Evolutionary conservation across 768 basidiomycete genomes (phyloP), one percentile per base, ranked within the genome.

Genomic region (Coprinellus aureogranulatus): DNA sequence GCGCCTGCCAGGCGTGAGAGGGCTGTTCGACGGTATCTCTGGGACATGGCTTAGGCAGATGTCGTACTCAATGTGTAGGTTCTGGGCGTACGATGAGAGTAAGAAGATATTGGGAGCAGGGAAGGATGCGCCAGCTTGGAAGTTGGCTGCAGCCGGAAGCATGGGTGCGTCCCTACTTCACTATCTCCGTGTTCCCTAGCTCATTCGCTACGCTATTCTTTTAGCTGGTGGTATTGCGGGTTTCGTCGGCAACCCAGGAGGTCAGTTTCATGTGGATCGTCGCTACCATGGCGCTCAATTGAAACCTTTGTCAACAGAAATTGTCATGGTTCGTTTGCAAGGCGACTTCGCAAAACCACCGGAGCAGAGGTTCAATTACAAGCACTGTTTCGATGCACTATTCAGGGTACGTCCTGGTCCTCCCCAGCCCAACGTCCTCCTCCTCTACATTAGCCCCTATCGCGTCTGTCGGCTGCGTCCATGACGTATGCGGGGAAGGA

Each of bases 11-110:
- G 85, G 85, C 58, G 73, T 76, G 49, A 79, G 84, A 39, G 93
- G 93, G 2, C 77, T 94, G 48, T 92, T 84, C 65, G 93, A 94
- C 67, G 93, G 93, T 18, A 91, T 94, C 58, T 77, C 87, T 2
- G 93, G 92, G 28, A 96, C 93, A 26, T 88, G 91, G 85, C 73
- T 96, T 72, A 83, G 93, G 27, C 93, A 96, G 73, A 92, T 94
- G 91, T 90, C 87, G 31, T 95, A 95, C 74, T 92, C 90, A 42
- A 77, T 94, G 69, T 92, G 90, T 70, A 81, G 92, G n/a, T 95
- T 94, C 77, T 94, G 91, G 85, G 91, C 90, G 16, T 93, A 94
- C 70, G 92, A 94, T 61, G 89, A 91, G 75, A 90, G 88, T 69
- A 95, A 94, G 79, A 92, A 88, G 76, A 61, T 88, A 6, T 64